phyloP scores from a whole-genome alignment of 140 eudicot genomes.

The Senecio squalidus region DNA sequence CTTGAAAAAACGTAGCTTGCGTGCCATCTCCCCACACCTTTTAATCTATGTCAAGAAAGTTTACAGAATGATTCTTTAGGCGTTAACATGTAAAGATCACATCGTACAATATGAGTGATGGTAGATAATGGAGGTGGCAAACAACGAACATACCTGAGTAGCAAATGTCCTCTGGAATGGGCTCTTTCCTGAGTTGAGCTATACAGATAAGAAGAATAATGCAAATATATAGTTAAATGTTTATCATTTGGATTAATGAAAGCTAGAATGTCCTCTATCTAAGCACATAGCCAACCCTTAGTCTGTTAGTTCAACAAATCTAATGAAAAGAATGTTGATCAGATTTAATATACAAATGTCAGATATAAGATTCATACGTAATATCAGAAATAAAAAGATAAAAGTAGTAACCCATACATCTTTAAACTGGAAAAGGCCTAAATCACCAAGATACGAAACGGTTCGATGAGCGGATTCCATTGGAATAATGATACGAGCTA shows the following conservation, averaged over 20 bases:
- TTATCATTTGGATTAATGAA: too few species aligned
- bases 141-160: conserved; percentile 53
- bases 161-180: conserved; percentile 95
- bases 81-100: too few species aligned
- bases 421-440: conserved; percentile 77
- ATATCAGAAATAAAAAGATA: neutral
- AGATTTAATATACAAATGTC: too few species aligned
- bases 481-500: conserved; percentile 72
- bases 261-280: too few species aligned
- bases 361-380: too few species aligned
- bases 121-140: neutral
- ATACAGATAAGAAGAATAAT: conserved; percentile 15
- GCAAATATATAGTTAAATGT: too few species aligned
- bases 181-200: conserved; percentile 85
- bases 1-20: conserved; percentile 66
- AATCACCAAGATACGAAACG: conserved; percentile 83
- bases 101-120: too few species aligned
- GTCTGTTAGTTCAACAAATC: neutral
- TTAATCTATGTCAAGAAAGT: conserved; percentile 46
- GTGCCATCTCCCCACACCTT: conserved; percentile 89
- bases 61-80: neutral
- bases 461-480: conserved; percentile 76
- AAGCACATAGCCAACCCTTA: neutral
- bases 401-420: conserved; percentile 41
- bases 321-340: neutral